Percentiles rank a stretch among this genome's conserved stretches.
These are phyloP conservation scores for Pseudozyma flocculosa DNA, from an alignment of 1,284 basidiomycete species.

Conservation along the genomic window DNA sequence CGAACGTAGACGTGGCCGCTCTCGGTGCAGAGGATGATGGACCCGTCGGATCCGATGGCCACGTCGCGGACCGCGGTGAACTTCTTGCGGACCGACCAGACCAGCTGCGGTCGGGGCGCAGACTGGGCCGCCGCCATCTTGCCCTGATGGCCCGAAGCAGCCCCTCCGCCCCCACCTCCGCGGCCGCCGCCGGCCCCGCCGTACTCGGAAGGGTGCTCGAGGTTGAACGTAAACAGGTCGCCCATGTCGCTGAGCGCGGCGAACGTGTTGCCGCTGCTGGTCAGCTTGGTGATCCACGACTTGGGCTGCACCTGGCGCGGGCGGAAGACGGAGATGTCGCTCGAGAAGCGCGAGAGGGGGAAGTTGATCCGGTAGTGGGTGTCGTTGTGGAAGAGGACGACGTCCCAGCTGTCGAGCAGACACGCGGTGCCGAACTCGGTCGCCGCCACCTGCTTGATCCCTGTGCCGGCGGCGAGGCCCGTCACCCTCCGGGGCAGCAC, in stretches of 20 bases:
- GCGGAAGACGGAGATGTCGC: conserved; percentile 66
- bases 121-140: conserved; percentile 19
- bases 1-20: conserved; percentile 87
- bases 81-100: conserved; percentile 84
- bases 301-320: conserved; percentile 50
- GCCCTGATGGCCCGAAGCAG: conserved; percentile 1
- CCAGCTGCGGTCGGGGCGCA: conserved; percentile 73
- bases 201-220: conserved; percentile 54
- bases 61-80: conserved; percentile 81
- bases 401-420: conserved; percentile 72
- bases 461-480: conserved; percentile 51
- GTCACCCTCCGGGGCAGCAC: conserved; percentile 79
- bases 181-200: conserved; percentile 13
- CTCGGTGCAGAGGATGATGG: conserved; percentile 86
- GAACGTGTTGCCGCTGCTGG: conserved; percentile 76
- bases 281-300: conserved; percentile 74
- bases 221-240: conserved; percentile 83
- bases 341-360: conserved; percentile 30
- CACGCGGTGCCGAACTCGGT: conserved; percentile 78
- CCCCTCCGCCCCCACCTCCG: conserved; percentile 4
- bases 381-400: conserved; percentile 80
- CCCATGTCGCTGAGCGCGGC: conserved; percentile 83
- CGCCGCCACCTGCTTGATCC: conserved; percentile 55
- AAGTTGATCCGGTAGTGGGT: conserved; percentile 69
- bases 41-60: conserved; percentile 82